Conservation (phyloP, 768 basidiomycete species). For the Tylopilus plumbeoviolaceoides region DNA sequence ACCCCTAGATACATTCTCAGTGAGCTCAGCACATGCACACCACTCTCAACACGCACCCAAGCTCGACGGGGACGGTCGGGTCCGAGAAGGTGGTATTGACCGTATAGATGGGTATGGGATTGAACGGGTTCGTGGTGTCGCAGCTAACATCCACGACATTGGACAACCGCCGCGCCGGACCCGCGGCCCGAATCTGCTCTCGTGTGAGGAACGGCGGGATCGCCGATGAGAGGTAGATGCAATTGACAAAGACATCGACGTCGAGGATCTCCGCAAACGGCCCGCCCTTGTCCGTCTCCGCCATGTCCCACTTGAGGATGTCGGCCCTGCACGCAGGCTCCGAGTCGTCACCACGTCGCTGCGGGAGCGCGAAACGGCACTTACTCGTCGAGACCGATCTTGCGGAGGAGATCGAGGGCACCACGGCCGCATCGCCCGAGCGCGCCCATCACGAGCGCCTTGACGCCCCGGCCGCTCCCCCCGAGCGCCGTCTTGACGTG, state of each 20-base stretch:
- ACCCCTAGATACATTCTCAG: slow-evolving; percentile 35
- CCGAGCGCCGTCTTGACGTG: slow-evolving; percentile 65
- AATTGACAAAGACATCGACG: slow-evolving; percentile 98
- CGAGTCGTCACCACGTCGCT: no score
- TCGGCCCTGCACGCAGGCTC: slow-evolving; percentile 56
- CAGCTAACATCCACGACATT: slow-evolving; percentile 97
- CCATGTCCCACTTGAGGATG: slow-evolving; percentile 97
- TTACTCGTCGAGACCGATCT: slow-evolving; percentile 92
- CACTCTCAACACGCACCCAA: slow-evolving; percentile 52
- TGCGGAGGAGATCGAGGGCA: slow-evolving; percentile 91
- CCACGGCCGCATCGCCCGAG: slow-evolving; percentile 93
- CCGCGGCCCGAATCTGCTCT: slow-evolving; percentile 69
- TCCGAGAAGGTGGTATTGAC: slow-evolving; percentile 92
- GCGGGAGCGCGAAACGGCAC: slow-evolving; percentile 27
- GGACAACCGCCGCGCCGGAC: slow-evolving; percentile 59
- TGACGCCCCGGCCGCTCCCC: slow-evolving; percentile 67
- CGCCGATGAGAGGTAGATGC: slow-evolving; percentile 89
- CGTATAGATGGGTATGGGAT: slow-evolving; percentile 92
- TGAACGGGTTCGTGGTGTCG: slow-evolving; percentile 98
- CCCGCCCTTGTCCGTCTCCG: slow-evolving; percentile 93
- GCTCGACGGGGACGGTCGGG: slow-evolving; percentile 84
- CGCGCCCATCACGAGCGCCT: slow-evolving; percentile 93
- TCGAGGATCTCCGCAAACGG: slow-evolving; percentile 94
- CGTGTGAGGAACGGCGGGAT: slow-evolving; percentile 82
- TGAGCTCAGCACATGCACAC: neutral